A percentile compares a stretch with the other conserved stretches of the same genome.
Conservation (phyloP, 2,329 filamentous ascomycete genomes). For the Graphilbum fragrans region DNA sequence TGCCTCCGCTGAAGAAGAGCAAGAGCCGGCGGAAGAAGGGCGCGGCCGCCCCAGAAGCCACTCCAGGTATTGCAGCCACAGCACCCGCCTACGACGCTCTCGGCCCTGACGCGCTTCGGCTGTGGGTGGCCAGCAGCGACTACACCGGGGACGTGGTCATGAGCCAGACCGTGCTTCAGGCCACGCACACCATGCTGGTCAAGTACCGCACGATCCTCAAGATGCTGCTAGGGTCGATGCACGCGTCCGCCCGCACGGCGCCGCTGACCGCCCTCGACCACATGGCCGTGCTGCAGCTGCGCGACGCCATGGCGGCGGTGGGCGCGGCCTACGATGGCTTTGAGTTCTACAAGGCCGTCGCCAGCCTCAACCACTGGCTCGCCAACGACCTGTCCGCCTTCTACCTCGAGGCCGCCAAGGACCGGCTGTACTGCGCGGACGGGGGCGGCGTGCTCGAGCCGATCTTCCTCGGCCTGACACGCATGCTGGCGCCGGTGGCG, state of each 20-base stretch:
- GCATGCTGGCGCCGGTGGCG: constrained; percentile 70
- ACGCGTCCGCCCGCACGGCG: constrained; percentile 32
- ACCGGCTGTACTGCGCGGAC: constrained; percentile 77
- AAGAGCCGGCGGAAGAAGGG: constrained; percentile 32
- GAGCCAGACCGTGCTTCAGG: constrained; percentile 62
- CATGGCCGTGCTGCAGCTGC: constrained; percentile 66
- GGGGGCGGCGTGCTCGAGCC: constrained; percentile 50
- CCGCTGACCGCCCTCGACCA: constrained; percentile 53
- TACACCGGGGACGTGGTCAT: constrained; percentile 82
- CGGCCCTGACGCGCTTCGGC: constrained; percentile 73
- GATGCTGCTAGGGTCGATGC: constrained; percentile 72
- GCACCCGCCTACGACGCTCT: constrained; percentile 53
- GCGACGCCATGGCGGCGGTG: constrained; percentile 52
- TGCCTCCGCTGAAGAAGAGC: constrained; percentile 56
- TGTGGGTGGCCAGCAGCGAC: constrained; percentile 88
- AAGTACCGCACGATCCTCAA: constrained; percentile 87
- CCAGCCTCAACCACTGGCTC: constrained; percentile 67
- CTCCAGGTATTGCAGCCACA: background rate
- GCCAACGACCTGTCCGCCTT: constrained; percentile 78
- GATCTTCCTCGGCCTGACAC: constrained; percentile 60
- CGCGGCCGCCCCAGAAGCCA: constrained; percentile 2
- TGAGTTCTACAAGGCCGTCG: constrained; percentile 73
- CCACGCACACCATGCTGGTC: constrained; percentile 63
- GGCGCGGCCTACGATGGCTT: constrained; percentile 53
- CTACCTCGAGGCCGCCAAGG: constrained; percentile 88